Percentiles rank a stretch among this genome's conserved stretches.
Conservation (phyloP, 2,329 filamentous ascomycete genomes). For the Sordariomycetes sp. region DNA sequence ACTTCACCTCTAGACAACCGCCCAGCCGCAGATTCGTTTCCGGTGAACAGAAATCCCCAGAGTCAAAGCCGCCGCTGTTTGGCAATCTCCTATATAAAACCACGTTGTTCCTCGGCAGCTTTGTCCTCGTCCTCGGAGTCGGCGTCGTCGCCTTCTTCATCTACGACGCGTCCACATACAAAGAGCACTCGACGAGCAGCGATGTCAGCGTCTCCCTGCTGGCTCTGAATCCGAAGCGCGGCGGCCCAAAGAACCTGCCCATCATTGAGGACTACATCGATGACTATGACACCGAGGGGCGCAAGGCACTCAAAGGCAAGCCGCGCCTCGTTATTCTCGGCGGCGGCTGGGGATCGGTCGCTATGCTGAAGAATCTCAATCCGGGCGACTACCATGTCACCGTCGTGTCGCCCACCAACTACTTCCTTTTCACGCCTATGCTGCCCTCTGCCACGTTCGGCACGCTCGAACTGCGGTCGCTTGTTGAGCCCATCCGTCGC, state of each 20-base stretch:
- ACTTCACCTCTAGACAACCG: background rate
- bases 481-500: slow-evolving; percentile 84
- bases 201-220: slow-evolving; percentile 78
- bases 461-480: slow-evolving; percentile 76
- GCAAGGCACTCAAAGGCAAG: slow-evolving; percentile 65
- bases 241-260: slow-evolving; percentile 89
- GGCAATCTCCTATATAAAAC: slow-evolving; percentile 53
- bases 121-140: slow-evolving; percentile 55
- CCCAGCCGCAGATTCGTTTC: background rate
- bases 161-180: slow-evolving; percentile 89
- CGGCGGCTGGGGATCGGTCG: slow-evolving; percentile 90
- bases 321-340: slow-evolving; percentile 86
- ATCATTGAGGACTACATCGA: slow-evolving; percentile 81
- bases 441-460: slow-evolving; percentile 93
- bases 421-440: slow-evolving; percentile 98
- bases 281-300: slow-evolving; percentile 67
- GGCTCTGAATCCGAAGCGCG: slow-evolving; percentile 66
- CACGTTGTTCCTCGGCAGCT: slow-evolving; percentile 62
- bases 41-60: slow-evolving; percentile 8
- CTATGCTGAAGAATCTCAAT: slow-evolving; percentile 78
- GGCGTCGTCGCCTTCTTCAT: slow-evolving; percentile 76
- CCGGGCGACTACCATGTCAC: slow-evolving; percentile 93
- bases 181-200: slow-evolving; percentile 47
- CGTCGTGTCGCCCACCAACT: slow-evolving; percentile 86
- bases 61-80: slow-evolving; percentile 28